phyloP scores from a whole-genome alignment of 139 green algal species.

The Picochlorum costavermella region DNA sequence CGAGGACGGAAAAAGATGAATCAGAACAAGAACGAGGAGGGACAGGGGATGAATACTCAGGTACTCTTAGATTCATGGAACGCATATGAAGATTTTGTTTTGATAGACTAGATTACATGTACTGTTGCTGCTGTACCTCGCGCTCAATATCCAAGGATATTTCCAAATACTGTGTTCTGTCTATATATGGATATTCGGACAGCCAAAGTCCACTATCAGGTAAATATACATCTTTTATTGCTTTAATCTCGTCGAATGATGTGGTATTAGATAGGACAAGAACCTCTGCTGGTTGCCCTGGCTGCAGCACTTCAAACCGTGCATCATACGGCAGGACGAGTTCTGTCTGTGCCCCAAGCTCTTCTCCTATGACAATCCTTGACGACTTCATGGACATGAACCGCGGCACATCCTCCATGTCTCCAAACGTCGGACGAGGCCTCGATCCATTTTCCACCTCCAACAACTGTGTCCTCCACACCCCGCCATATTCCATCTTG shows the following conservation, averaged over 20 bases:
- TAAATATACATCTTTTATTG: conserved; percentile 77
- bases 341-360: conserved; percentile 45
- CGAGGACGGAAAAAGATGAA: conserved; percentile 1
- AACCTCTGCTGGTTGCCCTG: conserved; percentile 57
- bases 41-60: not conserved
- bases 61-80: not conserved
- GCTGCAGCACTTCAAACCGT: conserved; percentile 39
- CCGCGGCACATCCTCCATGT: not conserved
- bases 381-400: conserved; percentile 17
- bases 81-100: conserved; percentile 12
- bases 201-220: conserved; percentile 67
- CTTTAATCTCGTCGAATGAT: conserved; percentile 62
- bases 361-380: conserved; percentile 56
- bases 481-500: conserved; percentile 37
- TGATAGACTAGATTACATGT: conserved; percentile 1
- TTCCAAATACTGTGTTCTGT: conserved; percentile 56
- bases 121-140: conserved; percentile 6
- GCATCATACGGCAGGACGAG: conserved; percentile 54
- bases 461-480: conserved; percentile 55
- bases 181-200: conserved; percentile 67
- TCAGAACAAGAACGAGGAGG: not conserved
- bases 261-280: conserved; percentile 52
- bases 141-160: conserved; percentile 54
- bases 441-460: conserved; percentile 28
- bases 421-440: conserved; percentile 13